Percentiles rank a stretch among this genome's conserved stretches.
Evolutionary conservation across 192 early-diverging fungal genomes (phyloP).

Genomic region (Coemansia sp.): DNA sequence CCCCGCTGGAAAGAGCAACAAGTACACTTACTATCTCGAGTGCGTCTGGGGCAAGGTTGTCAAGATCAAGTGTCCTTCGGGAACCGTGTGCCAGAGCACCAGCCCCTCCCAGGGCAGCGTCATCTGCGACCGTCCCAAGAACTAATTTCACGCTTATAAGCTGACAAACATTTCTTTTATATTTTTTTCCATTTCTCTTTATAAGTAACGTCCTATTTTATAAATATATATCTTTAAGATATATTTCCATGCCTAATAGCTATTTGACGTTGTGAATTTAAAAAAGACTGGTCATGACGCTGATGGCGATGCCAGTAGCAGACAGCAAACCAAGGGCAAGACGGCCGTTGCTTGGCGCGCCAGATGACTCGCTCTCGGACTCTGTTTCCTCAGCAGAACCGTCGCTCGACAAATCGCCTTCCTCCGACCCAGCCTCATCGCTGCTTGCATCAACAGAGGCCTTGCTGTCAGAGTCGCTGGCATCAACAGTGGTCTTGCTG

Average conservation of each 20-base stretch:
- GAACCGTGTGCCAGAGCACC: constrained; percentile 7
- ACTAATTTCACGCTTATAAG: too few species aligned
- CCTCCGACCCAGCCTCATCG: background rate
- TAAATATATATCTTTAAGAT: too few species aligned
- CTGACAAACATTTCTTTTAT: too few species aligned
- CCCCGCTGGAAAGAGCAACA: background rate
- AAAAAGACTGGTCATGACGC: background rate
- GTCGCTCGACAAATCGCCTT: background rate
- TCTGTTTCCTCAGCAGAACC: background rate
- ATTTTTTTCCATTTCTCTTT: background rate
- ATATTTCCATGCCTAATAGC: too few species aligned
- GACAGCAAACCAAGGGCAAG: background rate
- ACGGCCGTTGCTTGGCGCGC: background rate
- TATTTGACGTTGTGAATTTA: too few species aligned
- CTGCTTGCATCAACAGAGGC: background rate
- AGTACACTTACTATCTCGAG: constrained; percentile 11
- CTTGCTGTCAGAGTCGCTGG: too few species aligned
- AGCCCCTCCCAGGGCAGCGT: background rate
- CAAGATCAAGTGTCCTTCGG: constrained; percentile 9
- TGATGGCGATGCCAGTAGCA: background rate
- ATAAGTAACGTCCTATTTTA: background rate
- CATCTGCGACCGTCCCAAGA: background rate
- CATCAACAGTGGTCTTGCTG: too few species aligned
- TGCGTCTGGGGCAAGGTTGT: constrained; percentile 20
- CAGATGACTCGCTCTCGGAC: background rate